Base-by-base conservation (phyloP, 495 filamentous ascomycete species). In the Evernia prunastri region DNA sequence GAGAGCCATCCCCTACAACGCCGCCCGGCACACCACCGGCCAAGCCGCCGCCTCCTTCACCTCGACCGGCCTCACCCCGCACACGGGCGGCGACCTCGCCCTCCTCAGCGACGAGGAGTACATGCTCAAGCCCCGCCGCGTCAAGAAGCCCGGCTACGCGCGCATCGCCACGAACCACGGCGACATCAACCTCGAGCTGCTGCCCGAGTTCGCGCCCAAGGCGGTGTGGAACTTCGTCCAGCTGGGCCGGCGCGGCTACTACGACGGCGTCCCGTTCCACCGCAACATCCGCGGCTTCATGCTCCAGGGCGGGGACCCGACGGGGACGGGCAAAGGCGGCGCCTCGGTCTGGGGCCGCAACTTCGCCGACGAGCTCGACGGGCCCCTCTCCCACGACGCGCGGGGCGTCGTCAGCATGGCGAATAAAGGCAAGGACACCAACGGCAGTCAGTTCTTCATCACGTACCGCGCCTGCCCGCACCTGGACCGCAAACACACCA, bases 361-460 rank as follows among this genome's bases (percentile, higher is more conserved):
- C 64, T 98, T 98, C 71, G 79, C 87, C 36, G 94, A 98, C 73
- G 95, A 98, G 71, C 87, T 96, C 60, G 91, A 96, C 33, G 91
- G 92, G 0, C 95, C 94, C 0, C 70, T 91, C 37, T 84, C 84
- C 33, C 93, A 97, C 69, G 86, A 93, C 70, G 73, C 78, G 0
- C 77, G 94, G 6, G 94, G 94, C 3, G 81, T 94, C 1, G 67
- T 97, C 17, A 89, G 86, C 67, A 98, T 98, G 94, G 94, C 94
- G 39, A 98, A 98, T 69, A 98, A 98, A 69, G 94, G 94, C 35
- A 96, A 96, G 67, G 92, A 97, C 66, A 97, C 95, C 4, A 98
- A 98, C 70, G 90, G 88, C 40, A 87, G 82, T 61, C 94, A 98
- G 76, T 98, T 97, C 68, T 98, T 98, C 78, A 88, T 98, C 69